A percentile compares a stretch with the other conserved stretches of the same genome.
Conservation (phyloP, 2,329 filamentous ascomycete genomes). For the Aspergillus neoniger region DNA sequence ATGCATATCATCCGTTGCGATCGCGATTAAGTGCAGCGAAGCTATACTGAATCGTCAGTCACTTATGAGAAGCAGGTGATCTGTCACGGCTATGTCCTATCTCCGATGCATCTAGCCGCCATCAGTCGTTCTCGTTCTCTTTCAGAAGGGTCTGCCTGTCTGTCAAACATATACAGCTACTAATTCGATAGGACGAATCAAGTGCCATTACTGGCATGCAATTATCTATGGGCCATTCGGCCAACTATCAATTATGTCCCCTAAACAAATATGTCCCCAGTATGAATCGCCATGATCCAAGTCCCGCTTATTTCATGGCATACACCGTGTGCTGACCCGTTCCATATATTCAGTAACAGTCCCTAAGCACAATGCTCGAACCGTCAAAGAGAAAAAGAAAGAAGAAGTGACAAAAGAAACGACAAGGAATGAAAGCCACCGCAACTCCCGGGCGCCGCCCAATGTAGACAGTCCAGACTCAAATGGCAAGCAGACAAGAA, state of each 20-base stretch:
- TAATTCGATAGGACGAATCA: not conserved
- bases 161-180: not conserved
- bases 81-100: not conserved
- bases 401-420: slow-evolving; percentile 1
- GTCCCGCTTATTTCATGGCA: slow-evolving; percentile 24
- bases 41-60: not conserved
- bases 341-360: slow-evolving; percentile 8
- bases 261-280: slow-evolving; percentile 18
- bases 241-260: slow-evolving; percentile 24
- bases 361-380: not conserved
- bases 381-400: slow-evolving; percentile 1
- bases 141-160: too few relatives aligned
- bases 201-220: slow-evolving; percentile 8
- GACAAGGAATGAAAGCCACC: slow-evolving; percentile 9
- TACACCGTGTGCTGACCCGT: slow-evolving; percentile 11
- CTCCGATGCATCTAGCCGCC: not conserved
- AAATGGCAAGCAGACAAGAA: slow-evolving; percentile 3
- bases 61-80: not conserved
- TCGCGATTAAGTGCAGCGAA: not conserved
- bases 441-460: slow-evolving; percentile 16
- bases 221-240: slow-evolving; percentile 18
- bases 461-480: slow-evolving; percentile 2
- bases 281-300: slow-evolving; percentile 20
- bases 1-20: not conserved
- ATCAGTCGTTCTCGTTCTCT: too few relatives aligned